Evolutionary conservation across 805 yeast species (phyloP), one percentile per base, ranked within the genome.

Genomic region (Schwanniomyces polymorphus): DNA sequence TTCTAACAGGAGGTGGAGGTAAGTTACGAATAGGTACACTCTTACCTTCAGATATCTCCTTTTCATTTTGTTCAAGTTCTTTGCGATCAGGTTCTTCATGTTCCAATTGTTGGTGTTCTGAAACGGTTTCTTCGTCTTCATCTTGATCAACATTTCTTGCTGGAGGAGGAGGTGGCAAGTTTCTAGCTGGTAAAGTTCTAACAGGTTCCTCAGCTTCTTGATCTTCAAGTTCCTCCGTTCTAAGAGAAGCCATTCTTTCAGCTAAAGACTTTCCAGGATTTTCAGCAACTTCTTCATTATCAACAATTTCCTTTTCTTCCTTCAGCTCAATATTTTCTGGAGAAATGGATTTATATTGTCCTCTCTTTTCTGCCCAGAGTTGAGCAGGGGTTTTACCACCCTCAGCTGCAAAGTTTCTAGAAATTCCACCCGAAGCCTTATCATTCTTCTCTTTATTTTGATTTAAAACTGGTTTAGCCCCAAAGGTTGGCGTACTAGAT

Each of bases 301-400:
- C 23, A 21, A 21, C 46, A 48, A 29, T 43, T 11, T 18, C 14
- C 11, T 29, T 8, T 16, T 48, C 52, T 21, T 50, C 61, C 27
- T 51, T 54, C 39, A 23, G 27, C 9, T 37, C 27, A 21, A 5
- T 2, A 4, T 56, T 44, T 11, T 58, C 56, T 27, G 65, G 56
- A 10, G 62, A 27, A 41, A 72, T 80, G 39, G 72, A 69, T 55
- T 75, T 79, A 57, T 74, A 81, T 62, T 84, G 78, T 41, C 90
- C 96, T 61, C 85, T 82, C 70, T 85, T 87, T 63, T 87, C 97
- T 21, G 97, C 97, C 97, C 97, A 91, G 26, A 88, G 59, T 70
- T 91, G 97, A 26, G 97, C 97, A 21, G 97, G 97, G 7, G 96
- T 87, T 67, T 89, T 88, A 50, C 96, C 97, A 50, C 77, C 80